Evolutionary conservation across 2,329 filamentous ascomycete genomes (phyloP), one percentile per base, ranked within the genome.

Genomic region (Lachnellula willkommii): DNA sequence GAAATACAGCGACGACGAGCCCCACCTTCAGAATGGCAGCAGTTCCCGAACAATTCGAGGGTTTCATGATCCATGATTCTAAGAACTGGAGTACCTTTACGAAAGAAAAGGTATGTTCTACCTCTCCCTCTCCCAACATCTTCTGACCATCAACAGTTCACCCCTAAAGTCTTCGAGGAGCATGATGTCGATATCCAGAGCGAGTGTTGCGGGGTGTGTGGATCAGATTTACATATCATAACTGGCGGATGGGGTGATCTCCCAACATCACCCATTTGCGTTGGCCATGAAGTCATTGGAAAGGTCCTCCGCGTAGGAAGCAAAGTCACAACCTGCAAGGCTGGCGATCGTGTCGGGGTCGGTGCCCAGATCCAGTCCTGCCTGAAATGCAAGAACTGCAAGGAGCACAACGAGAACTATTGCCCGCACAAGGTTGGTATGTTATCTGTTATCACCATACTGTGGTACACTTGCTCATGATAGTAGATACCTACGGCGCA

Each of bases 141-240:
- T 24, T 51, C n/a, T 20, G 12, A 39, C 7, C n/a, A 11, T 17
- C 14, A 3, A 8, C 22, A 65, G 60, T 63, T 66, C 77, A 82
- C 86, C 64, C 83, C 91, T 56, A 94, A 95, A 77, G 85, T 86
- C 17, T 95, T 95, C 70, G 89, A 87, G 66, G 88, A 91, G 68
- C 81, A 90, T 72, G 90, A 95, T 69, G 83, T 96, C 65, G 90
- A 95, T 69, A 83, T 96, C 72, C 87, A 91, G 76, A 86, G 95
- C 67, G 88, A 93, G 64, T 85, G 82, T 69, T 93, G 89, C 66
- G 88, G 89, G 67, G 79, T 90, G 46, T 90, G 87, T 70, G 82
- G 85, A 64, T 86, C 81, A 60, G 87, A 90, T 66, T 76, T 87
- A 36, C 87, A 89, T 73, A 88, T 83, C 59, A 81, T 89, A 69